Base-by-base conservation (phyloP, 1,139 yeast genomes). In the Chernovozyma sophiae-reginae region DNA sequence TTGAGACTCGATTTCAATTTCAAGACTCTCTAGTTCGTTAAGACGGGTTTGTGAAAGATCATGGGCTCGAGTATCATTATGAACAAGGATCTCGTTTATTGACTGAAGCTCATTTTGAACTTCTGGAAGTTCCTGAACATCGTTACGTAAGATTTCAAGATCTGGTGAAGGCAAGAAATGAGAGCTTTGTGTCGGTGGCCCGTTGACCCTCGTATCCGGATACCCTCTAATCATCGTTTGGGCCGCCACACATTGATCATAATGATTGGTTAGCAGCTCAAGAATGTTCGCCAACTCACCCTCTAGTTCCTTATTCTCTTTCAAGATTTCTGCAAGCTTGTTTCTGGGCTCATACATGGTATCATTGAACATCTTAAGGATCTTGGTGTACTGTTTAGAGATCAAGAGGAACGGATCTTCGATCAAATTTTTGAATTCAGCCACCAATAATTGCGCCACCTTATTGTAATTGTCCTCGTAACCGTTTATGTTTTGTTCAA, bases 251-350 rank as follows among this genome's bases (percentile, higher is more conserved):
- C 95, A 85, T 51, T 85, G 89, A 53, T 87, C 96, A 47, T 79
- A 86, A 58, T 89, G 96, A 38, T 78, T 76, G 5, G 96, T 83
- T 27, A 89, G 62, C 52, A 89, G 79, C 41, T 79, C 81, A 26
- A 89, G 61, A 15, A 84, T 63, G 7, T 74, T 69, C 0, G 86
- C 94, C 57, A 87, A 69, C 38, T 85, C 94, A 41, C 72, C 71
- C 37, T 87, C 95, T 38, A 82, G 61, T 0, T 70, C 62, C 6
- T 62, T 60, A 44, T 81, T 76, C 39, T 73, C 76, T 44, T 55
- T 51, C 13, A 60, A 36, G 2, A 61, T 50, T 10, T 37, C 22
- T 13, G 17, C 18, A 23, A 33, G 26, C 12, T 27, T 27, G n/a
- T 17, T 19, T 19, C 31, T 22, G 12, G 16, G 34, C 16, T 35